These are phyloP conservation scores for Cyclotella baltica DNA, from an alignment of 108 stramenopile genomes.

Conservation along the genomic window DNA sequence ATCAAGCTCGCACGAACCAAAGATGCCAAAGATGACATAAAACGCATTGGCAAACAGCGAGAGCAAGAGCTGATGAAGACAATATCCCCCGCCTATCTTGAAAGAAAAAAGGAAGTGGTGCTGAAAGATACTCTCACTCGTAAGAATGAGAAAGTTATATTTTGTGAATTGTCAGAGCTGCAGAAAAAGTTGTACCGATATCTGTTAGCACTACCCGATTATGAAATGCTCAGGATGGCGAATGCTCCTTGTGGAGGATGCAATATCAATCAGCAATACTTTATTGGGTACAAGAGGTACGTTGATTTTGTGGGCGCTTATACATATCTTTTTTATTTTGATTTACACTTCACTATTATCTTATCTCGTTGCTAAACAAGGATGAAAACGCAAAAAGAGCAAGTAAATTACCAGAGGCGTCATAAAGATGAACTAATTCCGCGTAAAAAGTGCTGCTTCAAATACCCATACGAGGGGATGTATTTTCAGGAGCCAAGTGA, in stretches of 20 bases:
- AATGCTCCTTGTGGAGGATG: slow-evolving; percentile 82
- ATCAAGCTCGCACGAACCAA: slow-evolving; percentile 72
- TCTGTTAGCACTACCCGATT: slow-evolving; percentile 80
- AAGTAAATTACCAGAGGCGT: slow-evolving; percentile 68
- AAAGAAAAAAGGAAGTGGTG: slow-evolving; percentile 69
- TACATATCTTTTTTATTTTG: background rate
- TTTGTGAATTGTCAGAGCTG: slow-evolving; percentile 77
- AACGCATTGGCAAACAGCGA: slow-evolving; percentile 39
- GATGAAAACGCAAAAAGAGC: slow-evolving; percentile 64
- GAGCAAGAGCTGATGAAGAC: slow-evolving; percentile 53
- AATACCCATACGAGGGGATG: slow-evolving; percentile 54
- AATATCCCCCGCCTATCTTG: slow-evolving; percentile 59
- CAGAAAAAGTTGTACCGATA: slow-evolving; percentile 84
- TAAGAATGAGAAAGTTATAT: slow-evolving; percentile 82
- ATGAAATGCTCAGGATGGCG: slow-evolving; percentile 61
- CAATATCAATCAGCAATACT: slow-evolving; percentile 77
- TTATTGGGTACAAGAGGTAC: slow-evolving; percentile 49
- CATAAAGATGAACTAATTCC: slow-evolving; percentile 60
- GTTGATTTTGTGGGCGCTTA: no score
- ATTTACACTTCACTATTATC: background rate
- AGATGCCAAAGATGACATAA: slow-evolving; percentile 51
- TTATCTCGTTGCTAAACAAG: slow-evolving; percentile 23
- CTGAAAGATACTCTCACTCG: slow-evolving; percentile 69
- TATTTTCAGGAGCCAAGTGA: slow-evolving; percentile 29
- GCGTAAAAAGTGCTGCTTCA: slow-evolving; percentile 68